Evolutionary conservation across 345 rosid genomes (phyloP).

Genomic region (Psidium friedrichsthalianum): DNA sequence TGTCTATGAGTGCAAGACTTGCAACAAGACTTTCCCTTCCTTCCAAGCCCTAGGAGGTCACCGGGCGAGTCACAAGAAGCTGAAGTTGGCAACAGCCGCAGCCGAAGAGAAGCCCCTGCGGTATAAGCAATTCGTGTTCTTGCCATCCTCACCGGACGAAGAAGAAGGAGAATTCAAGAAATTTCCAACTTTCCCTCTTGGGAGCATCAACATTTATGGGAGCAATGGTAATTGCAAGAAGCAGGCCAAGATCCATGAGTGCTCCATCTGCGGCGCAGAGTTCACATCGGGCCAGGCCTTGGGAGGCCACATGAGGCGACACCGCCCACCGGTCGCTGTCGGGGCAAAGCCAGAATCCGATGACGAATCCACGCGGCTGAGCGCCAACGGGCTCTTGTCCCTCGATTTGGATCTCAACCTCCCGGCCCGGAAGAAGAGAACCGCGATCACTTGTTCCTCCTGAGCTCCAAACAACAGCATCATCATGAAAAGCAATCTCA

Average conservation of each 20-base stretch:
- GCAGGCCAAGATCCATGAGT: constrained; percentile 66
- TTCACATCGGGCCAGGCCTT: constrained; percentile 94
- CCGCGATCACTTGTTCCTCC: constrained; percentile 10
- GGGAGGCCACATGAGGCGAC: constrained; percentile 99
- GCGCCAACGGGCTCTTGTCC: constrained; percentile 35
- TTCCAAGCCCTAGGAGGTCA: constrained; percentile 99
- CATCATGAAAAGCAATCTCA: constrained; percentile 28
- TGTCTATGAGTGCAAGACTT: constrained; percentile 90
- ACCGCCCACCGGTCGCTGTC: constrained; percentile 22
- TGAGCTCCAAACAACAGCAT: constrained; percentile 34
- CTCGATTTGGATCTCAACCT: constrained; percentile 92
- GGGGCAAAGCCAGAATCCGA: constrained; percentile 31
- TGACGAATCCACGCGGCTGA: constrained; percentile 24
- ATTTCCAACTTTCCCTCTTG: constrained; percentile 38
- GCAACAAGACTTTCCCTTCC: constrained; percentile 75
- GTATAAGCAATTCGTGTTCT: neutral
- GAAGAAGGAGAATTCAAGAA: constrained; percentile 17
- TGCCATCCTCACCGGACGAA: neutral
- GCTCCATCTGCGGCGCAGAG: constrained; percentile 84
- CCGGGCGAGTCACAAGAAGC: constrained; percentile 96
- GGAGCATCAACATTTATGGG: neutral
- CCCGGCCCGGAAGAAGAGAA: constrained; percentile 88
- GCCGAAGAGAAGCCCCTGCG: constrained; percentile 3
- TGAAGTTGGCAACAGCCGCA: constrained; percentile 15
- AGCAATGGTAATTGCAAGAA: neutral